Evolutionary conservation across 306 rosid species (phyloP).

Genomic region (Arachis hypogaea): DNA sequence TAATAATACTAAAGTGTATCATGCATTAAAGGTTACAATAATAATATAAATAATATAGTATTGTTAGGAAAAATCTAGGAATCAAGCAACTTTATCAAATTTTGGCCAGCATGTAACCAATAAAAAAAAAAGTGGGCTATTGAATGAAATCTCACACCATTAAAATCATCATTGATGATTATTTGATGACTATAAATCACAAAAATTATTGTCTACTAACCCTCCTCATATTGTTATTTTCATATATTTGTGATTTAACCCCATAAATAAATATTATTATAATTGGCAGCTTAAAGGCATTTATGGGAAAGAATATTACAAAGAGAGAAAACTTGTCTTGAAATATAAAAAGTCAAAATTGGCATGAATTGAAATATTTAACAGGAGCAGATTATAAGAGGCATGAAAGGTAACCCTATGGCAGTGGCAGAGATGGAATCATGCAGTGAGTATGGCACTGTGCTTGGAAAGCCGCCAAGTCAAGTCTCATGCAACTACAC

Average conservation of each 20-base stretch:
- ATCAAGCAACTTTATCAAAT: no score
- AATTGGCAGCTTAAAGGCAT: not conserved
- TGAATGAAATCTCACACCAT: no score
- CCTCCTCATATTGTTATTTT: not conserved
- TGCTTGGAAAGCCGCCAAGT: conserved; percentile 38
- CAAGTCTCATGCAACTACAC: conserved; percentile 29
- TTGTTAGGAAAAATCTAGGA: not conserved
- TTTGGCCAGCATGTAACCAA: no score
- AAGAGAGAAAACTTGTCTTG: not conserved
- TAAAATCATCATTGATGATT: no score
- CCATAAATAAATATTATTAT: not conserved
- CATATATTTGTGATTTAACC: not conserved
- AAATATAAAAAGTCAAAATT: not conserved
- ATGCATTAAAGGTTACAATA: not conserved
- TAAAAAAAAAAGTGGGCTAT: no score
- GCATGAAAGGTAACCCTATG: no score
- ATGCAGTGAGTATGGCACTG: conserved; percentile 8
- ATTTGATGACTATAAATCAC: no score
- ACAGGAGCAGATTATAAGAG: not conserved
- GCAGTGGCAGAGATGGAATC: not conserved
- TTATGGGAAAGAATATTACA: not conserved
- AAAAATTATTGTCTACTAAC: no score
- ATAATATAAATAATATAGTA: not conserved
- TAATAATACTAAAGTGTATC: not conserved
- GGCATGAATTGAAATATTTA: not conserved